These are phyloP conservation scores for Eucalyptus grandis DNA, from an alignment of 345 rosid species.

Conservation along the genomic window DNA sequence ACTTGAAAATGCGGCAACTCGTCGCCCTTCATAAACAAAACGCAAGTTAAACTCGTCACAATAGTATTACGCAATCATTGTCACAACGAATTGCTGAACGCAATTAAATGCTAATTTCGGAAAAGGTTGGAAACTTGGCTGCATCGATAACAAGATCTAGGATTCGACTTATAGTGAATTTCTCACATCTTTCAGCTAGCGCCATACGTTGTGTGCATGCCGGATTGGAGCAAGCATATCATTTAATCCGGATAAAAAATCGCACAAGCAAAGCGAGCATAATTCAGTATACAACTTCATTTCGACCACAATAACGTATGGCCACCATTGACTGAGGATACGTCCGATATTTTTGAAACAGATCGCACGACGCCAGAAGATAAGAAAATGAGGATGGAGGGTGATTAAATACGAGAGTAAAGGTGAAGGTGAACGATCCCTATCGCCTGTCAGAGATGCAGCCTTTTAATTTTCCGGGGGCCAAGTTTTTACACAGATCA, in stretches of 20 bases:
- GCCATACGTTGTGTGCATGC: not conserved
- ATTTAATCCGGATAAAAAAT: not conserved
- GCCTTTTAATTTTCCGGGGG: not conserved
- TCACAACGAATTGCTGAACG: not conserved
- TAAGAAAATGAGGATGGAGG: not conserved
- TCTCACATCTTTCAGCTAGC: not conserved
- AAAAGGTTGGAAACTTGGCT: not conserved
- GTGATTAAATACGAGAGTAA: not conserved
- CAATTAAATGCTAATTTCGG: not conserved
- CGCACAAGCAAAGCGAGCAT: too few species aligned
- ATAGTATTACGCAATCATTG: not conserved
- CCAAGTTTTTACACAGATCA: not conserved
- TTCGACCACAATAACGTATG: not conserved
- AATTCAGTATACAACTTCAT: not conserved
- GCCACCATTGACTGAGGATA: not conserved
- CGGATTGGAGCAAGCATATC: not conserved
- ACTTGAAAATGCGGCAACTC: not conserved
- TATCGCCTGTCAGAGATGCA: not conserved
- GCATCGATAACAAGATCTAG: not conserved
- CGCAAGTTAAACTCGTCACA: not conserved
- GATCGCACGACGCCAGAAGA: not conserved
- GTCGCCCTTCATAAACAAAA: not conserved
- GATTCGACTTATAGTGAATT: not conserved
- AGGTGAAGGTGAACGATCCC: not conserved
- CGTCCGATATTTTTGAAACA: not conserved